Base-by-base conservation (phyloP, 345 rosid species). In the Ailanthus altissimus region DNA sequence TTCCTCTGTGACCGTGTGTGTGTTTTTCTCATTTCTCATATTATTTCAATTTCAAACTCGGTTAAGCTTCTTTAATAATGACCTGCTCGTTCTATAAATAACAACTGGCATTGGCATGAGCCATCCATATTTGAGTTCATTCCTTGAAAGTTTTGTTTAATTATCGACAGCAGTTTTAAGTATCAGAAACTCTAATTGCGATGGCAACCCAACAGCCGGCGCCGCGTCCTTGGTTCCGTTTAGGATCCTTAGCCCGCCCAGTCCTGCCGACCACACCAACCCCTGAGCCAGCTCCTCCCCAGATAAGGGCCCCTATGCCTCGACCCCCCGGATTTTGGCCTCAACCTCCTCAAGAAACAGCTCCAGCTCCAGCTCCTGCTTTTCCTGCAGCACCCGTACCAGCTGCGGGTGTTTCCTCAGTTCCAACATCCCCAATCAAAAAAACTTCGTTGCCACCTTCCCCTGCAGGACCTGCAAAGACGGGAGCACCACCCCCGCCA, bases 161-260 rank as follows among this genome's bases (percentile, higher is more conserved):
- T 36, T 7, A 18, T 72, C 57, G 26, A 18, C 25, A 36, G 32
- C 57, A 56, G 9, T 7, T 11, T 8, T 7, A 23, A 16, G 14
- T 23, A 16, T 36, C 16, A n/a, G 4, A n/a, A 13, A 8, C 50
- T 8, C 58, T 6, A 8, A 20, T 18, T 18, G 25, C 40, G 59
- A 86, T 88, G 90, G 81, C 93, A 58, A 70, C 67, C 85, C 87
- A 79, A 78, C 90, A 58, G 16, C 79, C 81, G 13, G 83, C 72
- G 20, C 0, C 87, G 70, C 90, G 92, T 54, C 88, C 85, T 15
- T 89, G 93, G 93, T 82, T 82, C 46, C 93, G 93, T 70, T 81
- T 86, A 67, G 61, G 85, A 32, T 85, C 92, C 54, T 49, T 88
- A 20, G 74, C 79, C 36, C 87, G 90, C 36, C 85, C 87, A 4